Base-by-base conservation (phyloP, 495 filamentous ascomycete genomes). In the Astrothelium macrocarpum region DNA sequence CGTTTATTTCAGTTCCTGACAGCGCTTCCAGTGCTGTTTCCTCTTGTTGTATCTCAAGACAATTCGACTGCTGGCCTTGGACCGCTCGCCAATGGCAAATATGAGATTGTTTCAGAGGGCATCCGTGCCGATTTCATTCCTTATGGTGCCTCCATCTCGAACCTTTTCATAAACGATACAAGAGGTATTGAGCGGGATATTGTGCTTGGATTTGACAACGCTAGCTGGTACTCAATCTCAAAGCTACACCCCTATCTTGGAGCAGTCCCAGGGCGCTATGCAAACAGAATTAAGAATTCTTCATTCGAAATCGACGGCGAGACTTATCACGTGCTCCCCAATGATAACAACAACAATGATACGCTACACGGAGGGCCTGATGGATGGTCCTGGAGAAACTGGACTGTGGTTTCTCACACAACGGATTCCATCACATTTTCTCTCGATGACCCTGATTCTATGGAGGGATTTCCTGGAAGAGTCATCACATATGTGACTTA, bases 241-340 rank as follows among this genome's bases (percentile, higher is more conserved):
- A 74, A 73, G 42, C 79, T 82, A 23, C 67, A 69, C 49, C 67
- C 67, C 3, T 62, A 69, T 46, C 53, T 69, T 18, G 59, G 43
- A 16, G 64, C 64, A 5, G 59, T 69, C 12, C 67, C 67, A 9
- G 64, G 67, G 2, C 61, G 65, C 14, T 67, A 67, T 31, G 65
- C 65, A 39, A 93, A 95, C 75, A 85, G 88, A 34, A 95, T 94
- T 76, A 90, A 87, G 79, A 94, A 94, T 73, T 85, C 84, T 66
- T 88, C 84, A 10, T 95, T 94, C 70, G 80, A 79, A 64, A 81
- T 93, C 64, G 86, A 90, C 59, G 87, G 83, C 26, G 67, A 67
- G 16, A 78, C 73, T 0, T 93, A 87, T 69, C 80, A 91, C 64
- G 76, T 65, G 1, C 32, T 61, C 12, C 61, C 85, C 36, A 94